phyloP scores from a whole-genome alignment of 352 stramenopile species.

The Phytopythium kandeliae region DNA sequence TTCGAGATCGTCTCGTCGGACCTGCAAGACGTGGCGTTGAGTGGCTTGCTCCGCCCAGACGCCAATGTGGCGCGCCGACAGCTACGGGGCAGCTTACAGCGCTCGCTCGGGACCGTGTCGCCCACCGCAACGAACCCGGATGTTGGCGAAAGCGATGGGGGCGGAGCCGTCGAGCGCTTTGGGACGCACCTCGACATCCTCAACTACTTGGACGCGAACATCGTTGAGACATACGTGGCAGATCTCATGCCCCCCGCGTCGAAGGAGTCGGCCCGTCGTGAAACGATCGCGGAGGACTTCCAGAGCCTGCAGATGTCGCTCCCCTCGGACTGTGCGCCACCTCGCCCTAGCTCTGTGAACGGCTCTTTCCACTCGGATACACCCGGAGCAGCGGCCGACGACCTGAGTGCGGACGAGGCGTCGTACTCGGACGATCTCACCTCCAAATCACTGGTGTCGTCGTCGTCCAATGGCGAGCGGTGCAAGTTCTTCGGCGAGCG shows the following conservation, averaged over 20 bases:
- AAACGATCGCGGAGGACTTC: slow-evolving; percentile 23
- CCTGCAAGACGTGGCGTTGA: slow-evolving; percentile 15
- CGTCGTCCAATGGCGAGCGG: slow-evolving; percentile 10
- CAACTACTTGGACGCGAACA: slow-evolving; percentile 48
- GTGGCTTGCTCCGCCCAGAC: slow-evolving; percentile 12
- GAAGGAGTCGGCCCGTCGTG: background rate
- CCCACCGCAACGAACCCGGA: background rate
- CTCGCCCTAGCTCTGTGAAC: slow-evolving; percentile 10
- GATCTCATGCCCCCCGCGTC: slow-evolving; percentile 27
- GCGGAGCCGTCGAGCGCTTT: background rate
- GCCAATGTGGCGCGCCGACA: slow-evolving; percentile 1
- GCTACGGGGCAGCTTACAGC: background rate
- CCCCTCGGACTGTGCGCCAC: slow-evolving; percentile 14
- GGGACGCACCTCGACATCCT: slow-evolving; percentile 33
- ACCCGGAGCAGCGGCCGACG: background rate
- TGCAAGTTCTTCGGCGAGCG: slow-evolving; percentile 72
- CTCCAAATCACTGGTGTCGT: slow-evolving; percentile 13
- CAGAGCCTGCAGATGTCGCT: slow-evolving; percentile 25
- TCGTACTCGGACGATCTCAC: background rate
- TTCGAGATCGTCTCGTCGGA: slow-evolving; percentile 49
- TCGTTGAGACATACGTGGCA: slow-evolving; percentile 37
- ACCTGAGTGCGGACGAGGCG: background rate
- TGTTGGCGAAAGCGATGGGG: slow-evolving; percentile 2
- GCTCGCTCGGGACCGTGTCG: background rate
- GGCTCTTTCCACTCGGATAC: slow-evolving; percentile 18